Evolutionary conservation across 2,329 filamentous ascomycete species (phyloP).

Genomic region (Aschersonia sp.): DNA sequence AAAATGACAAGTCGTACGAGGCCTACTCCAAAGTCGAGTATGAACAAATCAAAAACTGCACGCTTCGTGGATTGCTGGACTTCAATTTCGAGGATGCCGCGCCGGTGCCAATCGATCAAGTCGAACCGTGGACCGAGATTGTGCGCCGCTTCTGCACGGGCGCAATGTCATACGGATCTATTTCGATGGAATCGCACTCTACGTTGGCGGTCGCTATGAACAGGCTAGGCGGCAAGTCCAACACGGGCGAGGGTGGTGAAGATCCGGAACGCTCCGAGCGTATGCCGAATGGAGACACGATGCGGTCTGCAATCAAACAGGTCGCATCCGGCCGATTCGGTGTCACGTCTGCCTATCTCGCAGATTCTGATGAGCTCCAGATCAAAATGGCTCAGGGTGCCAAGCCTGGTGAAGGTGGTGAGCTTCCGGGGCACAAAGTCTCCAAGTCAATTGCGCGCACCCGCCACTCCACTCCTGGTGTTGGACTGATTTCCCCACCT

Average conservation of each 20-base stretch:
- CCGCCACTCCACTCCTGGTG: conserved; percentile 88
- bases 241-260: conserved; percentile 94
- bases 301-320: conserved; percentile 96
- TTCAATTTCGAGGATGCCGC: conserved; percentile 84
- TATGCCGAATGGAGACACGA: conserved; percentile 85
- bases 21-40: conserved; percentile 88
- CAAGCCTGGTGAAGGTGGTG: conserved; percentile 94
- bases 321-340: conserved; percentile 92
- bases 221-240: conserved; percentile 87
- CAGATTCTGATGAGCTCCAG: conserved; percentile 89
- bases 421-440: conserved; percentile 93
- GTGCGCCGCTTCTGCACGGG: conserved; percentile 92
- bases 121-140: conserved; percentile 96
- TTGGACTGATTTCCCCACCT: conserved; percentile 88
- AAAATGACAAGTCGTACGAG: conserved; percentile 98
- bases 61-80: conserved; percentile 82
- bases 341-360: conserved; percentile 87
- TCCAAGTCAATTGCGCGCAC: conserved; percentile 88
- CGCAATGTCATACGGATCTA: conserved; percentile 97
- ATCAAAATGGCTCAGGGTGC: conserved; percentile 99
- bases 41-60: conserved; percentile 94
- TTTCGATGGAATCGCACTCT: conserved; percentile 96
- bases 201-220: conserved; percentile 96
- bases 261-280: conserved; percentile 79
- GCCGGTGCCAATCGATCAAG: conserved; percentile 86